phyloP scores from a whole-genome alignment of 129 eudicot genomes.

The Pseudognaphalium luteoalbum region DNA sequence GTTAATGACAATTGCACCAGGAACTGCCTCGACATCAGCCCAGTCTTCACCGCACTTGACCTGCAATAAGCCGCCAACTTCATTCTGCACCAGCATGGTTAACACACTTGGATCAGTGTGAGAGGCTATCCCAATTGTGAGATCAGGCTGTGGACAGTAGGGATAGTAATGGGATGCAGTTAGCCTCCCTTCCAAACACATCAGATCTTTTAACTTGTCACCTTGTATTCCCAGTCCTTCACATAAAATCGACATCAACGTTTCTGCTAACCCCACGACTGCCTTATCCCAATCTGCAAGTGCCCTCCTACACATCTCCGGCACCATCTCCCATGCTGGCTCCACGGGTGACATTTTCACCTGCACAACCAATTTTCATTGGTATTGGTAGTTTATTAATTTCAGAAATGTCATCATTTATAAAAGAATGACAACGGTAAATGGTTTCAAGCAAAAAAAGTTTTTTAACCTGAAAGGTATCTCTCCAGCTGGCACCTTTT shows the following conservation, averaged over 20 bases:
- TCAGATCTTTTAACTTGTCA: conserved; percentile 35
- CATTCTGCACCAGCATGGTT: conserved; percentile 56
- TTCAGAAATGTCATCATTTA: no score
- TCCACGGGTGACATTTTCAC: conserved; percentile 28
- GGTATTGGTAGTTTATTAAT: neutral
- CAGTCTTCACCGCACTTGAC: conserved; percentile 51
- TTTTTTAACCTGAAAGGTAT: conserved; percentile 46
- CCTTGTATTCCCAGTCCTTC: conserved; percentile 45
- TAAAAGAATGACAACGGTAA: no score
- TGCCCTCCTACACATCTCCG: conserved; percentile 34
- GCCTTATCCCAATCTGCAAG: conserved; percentile 43
- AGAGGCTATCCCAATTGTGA: conserved; percentile 46
- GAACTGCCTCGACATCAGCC: conserved; percentile 57
- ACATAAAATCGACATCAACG: conserved; percentile 40
- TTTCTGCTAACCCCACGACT: conserved; percentile 36
- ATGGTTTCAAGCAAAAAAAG: no score
- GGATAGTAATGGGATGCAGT: conserved; percentile 54
- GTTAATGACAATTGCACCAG: conserved; percentile 58
- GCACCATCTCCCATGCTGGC: conserved; percentile 34
- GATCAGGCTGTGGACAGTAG: conserved; percentile 58
- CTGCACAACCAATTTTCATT: conserved; percentile 29
- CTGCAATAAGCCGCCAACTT: conserved; percentile 52
- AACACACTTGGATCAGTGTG: conserved; percentile 57
- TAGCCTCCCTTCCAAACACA: conserved; percentile 47
- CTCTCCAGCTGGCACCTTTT: conserved; percentile 64